Base-by-base conservation (phyloP, 129 eudicot genomes). In the Helichrysum umbraculigerum region DNA sequence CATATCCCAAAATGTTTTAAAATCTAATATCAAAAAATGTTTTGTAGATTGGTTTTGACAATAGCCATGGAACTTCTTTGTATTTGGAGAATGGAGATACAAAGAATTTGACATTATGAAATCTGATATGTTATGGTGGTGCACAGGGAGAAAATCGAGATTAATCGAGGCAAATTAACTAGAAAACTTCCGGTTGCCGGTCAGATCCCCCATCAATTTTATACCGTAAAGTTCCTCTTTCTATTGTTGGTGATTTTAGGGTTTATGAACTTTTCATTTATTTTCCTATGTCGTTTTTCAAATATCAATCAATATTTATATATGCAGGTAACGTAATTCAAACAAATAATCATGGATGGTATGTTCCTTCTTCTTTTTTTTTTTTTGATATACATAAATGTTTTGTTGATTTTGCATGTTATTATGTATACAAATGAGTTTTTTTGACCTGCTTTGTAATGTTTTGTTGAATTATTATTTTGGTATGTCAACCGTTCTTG, bases 341-440 rank as follows among this genome's bases (percentile, higher is more conserved):
- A 74, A 30, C 20, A 15, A 67, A 56, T 42, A 73, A 42, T 73
- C 75, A 80, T 80, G 83, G 83, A 80, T 66, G 83, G 83, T 80
- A 80, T 41, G 75, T 29, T 66, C 7, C 3, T 63, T 63, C 28
- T n/a, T 29, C 29, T 42, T 32, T 7, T 0, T 17, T 1, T 41
- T 17, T 1, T 5, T 9, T 14, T n/a, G n/a, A 56, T 41, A 14
- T 15, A 6, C 15, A 30, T 9, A 22, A 30, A 6, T 20, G 4
- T 60, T 14, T 7, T 22, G 21, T 65, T 12, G 34, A 76, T 30
- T 32, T 17, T 29, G 17, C 20, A 61, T 44, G 12, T 4, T 12
- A 16, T 33, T 0, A 25, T 34, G 64, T 19, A 3, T 25, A 21
- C 9, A 50, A 44, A 11, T 44, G 52, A 44, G 17, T 25, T 2